These are phyloP conservation scores for Populus hybrid DNA, from an alignment of 441 rosid genomes.

Conservation along the genomic window DNA sequence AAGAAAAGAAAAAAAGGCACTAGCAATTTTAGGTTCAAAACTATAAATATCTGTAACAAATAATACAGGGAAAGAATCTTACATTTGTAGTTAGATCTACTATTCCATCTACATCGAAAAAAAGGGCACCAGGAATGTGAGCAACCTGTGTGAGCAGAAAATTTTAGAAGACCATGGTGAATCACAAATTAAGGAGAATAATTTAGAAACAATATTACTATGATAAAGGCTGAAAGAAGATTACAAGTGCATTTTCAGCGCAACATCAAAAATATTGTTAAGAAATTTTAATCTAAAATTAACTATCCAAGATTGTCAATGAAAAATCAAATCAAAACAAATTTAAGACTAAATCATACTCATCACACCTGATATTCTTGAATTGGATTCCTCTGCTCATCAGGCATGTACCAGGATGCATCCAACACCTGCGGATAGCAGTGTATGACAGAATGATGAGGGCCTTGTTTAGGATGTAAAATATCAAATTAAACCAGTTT, in stretches of 20 bases:
- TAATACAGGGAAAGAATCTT: slow-evolving; percentile 18
- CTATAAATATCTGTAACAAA: slow-evolving; percentile 6
- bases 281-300: neutral
- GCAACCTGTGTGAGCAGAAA: slow-evolving; percentile 58
- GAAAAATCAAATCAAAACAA: neutral
- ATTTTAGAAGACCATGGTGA: slow-evolving; percentile 4
- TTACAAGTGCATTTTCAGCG: neutral
- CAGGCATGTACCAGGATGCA: slow-evolving; percentile 99
- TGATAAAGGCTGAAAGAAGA: neutral
- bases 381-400: slow-evolving; percentile 86
- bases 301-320: neutral
- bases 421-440: slow-evolving; percentile 63
- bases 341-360: slow-evolving; percentile 11
- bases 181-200: neutral
- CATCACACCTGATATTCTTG: slow-evolving; percentile 91
- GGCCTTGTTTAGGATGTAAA: neutral
- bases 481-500: neutral
- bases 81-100: slow-evolving; percentile 67
- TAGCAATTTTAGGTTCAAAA: neutral
- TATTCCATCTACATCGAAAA: slow-evolving; percentile 91
- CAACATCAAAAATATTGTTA: neutral
- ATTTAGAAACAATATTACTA: neutral
- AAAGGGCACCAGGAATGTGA: slow-evolving; percentile 92
- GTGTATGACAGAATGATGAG: slow-evolving; percentile 3
- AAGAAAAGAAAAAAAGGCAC: neutral